phyloP scores from a whole-genome alignment of 208 protist genomes.

The Trypanosoma lewisi region DNA sequence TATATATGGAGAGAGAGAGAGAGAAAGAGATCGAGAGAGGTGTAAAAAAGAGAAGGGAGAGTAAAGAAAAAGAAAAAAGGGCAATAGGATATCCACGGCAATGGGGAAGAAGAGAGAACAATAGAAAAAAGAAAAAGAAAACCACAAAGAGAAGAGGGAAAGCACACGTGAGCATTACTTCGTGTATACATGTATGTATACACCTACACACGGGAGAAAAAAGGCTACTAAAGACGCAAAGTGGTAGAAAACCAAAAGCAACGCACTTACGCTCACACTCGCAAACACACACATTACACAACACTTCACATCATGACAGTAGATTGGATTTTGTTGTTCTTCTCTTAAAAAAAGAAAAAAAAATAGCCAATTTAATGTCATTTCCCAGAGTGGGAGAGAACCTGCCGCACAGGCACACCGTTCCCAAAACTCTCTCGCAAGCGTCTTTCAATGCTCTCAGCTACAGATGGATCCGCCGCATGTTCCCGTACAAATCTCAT shows the following conservation, averaged over 20 bases:
- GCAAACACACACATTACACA: too few species aligned
- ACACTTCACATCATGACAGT: too few species aligned
- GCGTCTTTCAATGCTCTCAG: conserved; percentile 19
- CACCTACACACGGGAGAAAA: too few species aligned
- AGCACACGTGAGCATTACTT: too few species aligned
- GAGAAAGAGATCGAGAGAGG: not conserved
- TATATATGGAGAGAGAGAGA: not conserved
- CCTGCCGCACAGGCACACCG: conserved; percentile 23
- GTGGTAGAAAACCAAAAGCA: too few species aligned
- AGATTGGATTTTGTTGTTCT: too few species aligned
- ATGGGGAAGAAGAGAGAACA: not conserved
- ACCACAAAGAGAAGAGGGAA: not conserved
- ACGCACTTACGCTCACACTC: too few species aligned
- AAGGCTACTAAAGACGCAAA: too few species aligned
- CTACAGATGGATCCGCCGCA: conserved; percentile 6
- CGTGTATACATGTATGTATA: too few species aligned
- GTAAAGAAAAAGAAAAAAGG: conserved; percentile 21
- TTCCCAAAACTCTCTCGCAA: conserved; percentile 17
- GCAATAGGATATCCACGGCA: too few species aligned
- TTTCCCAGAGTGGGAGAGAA: conserved; percentile 3
- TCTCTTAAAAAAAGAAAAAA: too few species aligned
- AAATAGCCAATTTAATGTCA: not conserved
- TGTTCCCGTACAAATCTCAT: conserved; percentile 32
- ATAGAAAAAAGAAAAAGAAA: conserved; percentile 19
- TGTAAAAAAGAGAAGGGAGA: conserved; percentile 1